Percentiles rank a stretch among this genome's conserved stretches.
Evolutionary conservation across 2,329 filamentous ascomycete species (phyloP).

Genomic region (Pseudopyricularia cyperi): DNA sequence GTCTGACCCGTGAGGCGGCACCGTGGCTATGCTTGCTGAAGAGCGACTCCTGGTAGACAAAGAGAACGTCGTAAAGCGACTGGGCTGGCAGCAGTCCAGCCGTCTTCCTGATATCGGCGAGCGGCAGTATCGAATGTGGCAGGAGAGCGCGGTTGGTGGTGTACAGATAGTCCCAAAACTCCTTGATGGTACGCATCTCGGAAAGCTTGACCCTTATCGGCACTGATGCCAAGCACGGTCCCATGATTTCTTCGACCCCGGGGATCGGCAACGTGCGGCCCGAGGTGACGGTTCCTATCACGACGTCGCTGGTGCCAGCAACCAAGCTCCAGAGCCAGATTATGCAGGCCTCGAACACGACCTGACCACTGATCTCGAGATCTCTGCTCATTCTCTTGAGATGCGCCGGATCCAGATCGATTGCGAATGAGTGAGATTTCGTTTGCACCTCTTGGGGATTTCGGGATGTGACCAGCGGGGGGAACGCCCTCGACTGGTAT

Average conservation of each 20-base stretch:
- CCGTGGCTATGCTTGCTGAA: constrained; percentile 14
- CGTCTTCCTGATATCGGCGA: constrained; percentile 56
- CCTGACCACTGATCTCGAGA: constrained; percentile 47
- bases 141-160: constrained; percentile 52
- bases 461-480: constrained; percentile 36
- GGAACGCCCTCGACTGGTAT: constrained; percentile 39
- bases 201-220: constrained; percentile 55
- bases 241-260: constrained; percentile 60
- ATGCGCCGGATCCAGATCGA: constrained; percentile 20
- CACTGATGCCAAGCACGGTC: constrained; percentile 66
- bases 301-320: constrained; percentile 49
- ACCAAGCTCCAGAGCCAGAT: constrained; percentile 53
- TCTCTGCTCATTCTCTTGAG: constrained; percentile 22
- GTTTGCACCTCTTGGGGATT: constrained; percentile 8
- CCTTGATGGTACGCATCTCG: constrained; percentile 34
- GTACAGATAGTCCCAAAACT: constrained; percentile 54
- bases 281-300: constrained; percentile 70
- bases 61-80: constrained; percentile 61
- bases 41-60: constrained; percentile 74
- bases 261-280: constrained; percentile 62
- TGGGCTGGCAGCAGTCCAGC: constrained; percentile 40
- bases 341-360: constrained; percentile 63
- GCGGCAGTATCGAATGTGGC: constrained; percentile 46
- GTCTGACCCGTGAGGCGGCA: constrained; percentile 23
- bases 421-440: neutral